Base-by-base conservation (phyloP, 2,329 filamentous ascomycete genomes). In the Cercospora janseana region DNA sequence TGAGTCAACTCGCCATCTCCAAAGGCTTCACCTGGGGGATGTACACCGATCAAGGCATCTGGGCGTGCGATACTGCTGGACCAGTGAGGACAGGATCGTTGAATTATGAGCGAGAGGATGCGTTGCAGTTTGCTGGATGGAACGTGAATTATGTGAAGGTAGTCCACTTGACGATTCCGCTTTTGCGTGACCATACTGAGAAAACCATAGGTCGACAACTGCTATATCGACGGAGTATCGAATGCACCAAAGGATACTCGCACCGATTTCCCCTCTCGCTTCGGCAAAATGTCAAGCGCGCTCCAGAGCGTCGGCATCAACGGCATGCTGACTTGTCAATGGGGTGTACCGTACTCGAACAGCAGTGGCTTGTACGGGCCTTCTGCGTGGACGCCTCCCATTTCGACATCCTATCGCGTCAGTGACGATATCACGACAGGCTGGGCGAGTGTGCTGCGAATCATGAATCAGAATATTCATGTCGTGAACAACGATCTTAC, bases 21-120 rank as follows among this genome's bases (percentile, higher is more conserved):
- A 61, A 78, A 0, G 75, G 74, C 0, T 57, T 81, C 10, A 70
- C 75, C 23, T 80, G 79, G 56, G 78, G 78, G 1, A 65, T 81
- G n/a, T 81, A 81, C 54, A 79, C 77, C 12, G 60, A 65, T 50
- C 55, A 60, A 48, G 63, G 63, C 6, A 49, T 61, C 2, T 52
- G 58, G 12, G 42, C 51, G 7, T 67, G 64, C 44, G 61, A 63
- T 32, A 59, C 54, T 13, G 51, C 54, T 13, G 41, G 20, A 13
- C 20, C 37, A 7, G 44, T 43, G 34, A 55, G 52, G 41, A 49
- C 40, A 1, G 64, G 58, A 0, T 58, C 51, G 18, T 46, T 66
- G 20, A 52, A 51, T 7, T 55, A 57, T 31, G 63, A 65, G 52
- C 47, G 37, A 26, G 49, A 59, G 31, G 63, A 65, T 47, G 62